Percentiles rank a stretch among this genome's conserved stretches.
phyloP scores from a whole-genome alignment of 352 stramenopile species.

The Phytophthora sansomeana region DNA sequence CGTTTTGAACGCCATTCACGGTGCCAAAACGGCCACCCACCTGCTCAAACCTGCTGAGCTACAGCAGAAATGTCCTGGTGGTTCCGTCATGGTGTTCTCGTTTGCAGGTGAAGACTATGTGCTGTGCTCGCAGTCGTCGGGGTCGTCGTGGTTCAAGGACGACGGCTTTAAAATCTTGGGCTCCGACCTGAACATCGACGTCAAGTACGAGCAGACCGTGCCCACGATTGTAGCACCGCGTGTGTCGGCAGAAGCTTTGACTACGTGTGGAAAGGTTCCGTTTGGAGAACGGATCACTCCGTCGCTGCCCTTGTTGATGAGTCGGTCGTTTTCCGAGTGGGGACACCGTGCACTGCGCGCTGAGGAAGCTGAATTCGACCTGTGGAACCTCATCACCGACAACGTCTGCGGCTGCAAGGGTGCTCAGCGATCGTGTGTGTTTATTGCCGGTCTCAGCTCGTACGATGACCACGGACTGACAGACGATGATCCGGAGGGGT shows the following conservation, averaged over 20 bases:
- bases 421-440: constrained; percentile 52
- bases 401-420: constrained; percentile 52
- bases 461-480: constrained; percentile 42
- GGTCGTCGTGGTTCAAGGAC: constrained; percentile 29
- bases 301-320: constrained; percentile 32
- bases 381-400: constrained; percentile 39
- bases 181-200: constrained; percentile 51
- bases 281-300: constrained; percentile 30
- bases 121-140: constrained; percentile 39
- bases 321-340: constrained; percentile 32
- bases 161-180: constrained; percentile 51
- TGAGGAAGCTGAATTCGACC: constrained; percentile 20
- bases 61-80: constrained; percentile 25
- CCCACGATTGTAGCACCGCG: constrained; percentile 30
- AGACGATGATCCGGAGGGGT: constrained; percentile 37
- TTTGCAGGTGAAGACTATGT: constrained; percentile 57
- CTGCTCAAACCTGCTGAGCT: constrained; percentile 3
- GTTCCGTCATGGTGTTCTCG: constrained; percentile 35
- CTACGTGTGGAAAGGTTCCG: constrained; percentile 32
- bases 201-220: constrained; percentile 39
- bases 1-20: constrained; percentile 39
- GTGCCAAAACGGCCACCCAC: constrained; percentile 17
- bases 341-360: constrained; percentile 32
- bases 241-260: constrained; percentile 15
- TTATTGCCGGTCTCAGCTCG: constrained; percentile 61